These are phyloP conservation scores for Fonsecaea pugnacius DNA, from an alignment of 2,329 filamentous ascomycete genomes.

Conservation along the genomic window DNA sequence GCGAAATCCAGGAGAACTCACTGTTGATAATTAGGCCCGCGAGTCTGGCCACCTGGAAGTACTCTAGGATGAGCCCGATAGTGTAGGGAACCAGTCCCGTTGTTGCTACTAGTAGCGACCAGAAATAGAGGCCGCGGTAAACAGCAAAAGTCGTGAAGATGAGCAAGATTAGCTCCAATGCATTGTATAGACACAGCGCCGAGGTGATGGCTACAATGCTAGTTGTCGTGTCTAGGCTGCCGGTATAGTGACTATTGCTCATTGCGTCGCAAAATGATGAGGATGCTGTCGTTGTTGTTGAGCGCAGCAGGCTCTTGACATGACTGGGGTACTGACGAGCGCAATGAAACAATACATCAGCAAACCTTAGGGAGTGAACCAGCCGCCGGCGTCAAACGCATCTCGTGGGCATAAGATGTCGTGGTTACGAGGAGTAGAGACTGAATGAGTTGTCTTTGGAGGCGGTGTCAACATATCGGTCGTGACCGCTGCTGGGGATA, in stretches of 20 bases:
- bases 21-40: conserved; percentile 39
- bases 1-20: not conserved
- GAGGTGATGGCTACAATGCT: conserved; percentile 17
- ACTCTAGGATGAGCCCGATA: conserved; percentile 53
- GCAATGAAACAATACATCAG: not conserved
- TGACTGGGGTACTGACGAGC: not conserved
- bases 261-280: not conserved
- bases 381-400: not conserved
- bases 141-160: conserved; percentile 54
- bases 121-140: conserved; percentile 56
- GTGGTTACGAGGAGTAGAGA: not conserved
- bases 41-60: conserved; percentile 45
- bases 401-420: not conserved
- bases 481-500: not conserved
- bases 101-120: conserved; percentile 51
- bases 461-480: not conserved
- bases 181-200: conserved; percentile 50
- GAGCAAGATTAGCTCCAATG: conserved; percentile 54
- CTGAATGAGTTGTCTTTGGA: not conserved
- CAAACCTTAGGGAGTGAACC: not conserved
- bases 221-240: conserved; percentile 16
- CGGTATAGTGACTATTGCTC: conserved; percentile 8
- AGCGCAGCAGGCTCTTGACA: not conserved
- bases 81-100: conserved; percentile 53
- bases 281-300: not conserved